These are phyloP conservation scores for Craspedostauros australis DNA, from an alignment of 108 stramenopile genomes.

Conservation along the genomic window DNA sequence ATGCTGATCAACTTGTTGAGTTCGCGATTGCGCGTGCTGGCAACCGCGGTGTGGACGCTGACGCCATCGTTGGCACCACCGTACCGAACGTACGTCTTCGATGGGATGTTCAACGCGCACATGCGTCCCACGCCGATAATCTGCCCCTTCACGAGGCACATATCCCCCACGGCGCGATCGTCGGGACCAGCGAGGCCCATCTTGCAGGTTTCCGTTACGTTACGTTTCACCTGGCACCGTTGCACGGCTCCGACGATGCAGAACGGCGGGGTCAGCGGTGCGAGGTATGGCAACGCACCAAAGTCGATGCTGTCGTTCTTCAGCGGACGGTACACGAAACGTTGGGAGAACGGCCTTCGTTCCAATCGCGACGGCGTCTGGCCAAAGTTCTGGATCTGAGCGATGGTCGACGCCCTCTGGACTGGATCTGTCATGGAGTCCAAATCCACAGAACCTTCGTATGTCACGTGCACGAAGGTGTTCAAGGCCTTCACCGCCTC, in stretches of 20 bases:
- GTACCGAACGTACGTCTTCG: slow-evolving; percentile 73
- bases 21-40: slow-evolving; percentile 62
- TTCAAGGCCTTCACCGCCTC: slow-evolving; percentile 86
- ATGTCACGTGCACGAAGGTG: slow-evolving; percentile 96
- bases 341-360: slow-evolving; percentile 64
- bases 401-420: slow-evolving; percentile 86
- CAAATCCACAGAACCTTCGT: slow-evolving; percentile 94
- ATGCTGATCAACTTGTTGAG: slow-evolving; percentile 81
- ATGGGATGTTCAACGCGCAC: slow-evolving; percentile 63
- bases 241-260: slow-evolving; percentile 92
- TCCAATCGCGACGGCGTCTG: slow-evolving; percentile 93
- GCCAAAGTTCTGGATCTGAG: slow-evolving; percentile 97
- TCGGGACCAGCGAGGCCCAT: slow-evolving; percentile 61
- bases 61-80: slow-evolving; percentile 80
- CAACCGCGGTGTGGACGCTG: slow-evolving; percentile 68
- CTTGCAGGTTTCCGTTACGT: slow-evolving; percentile 52
- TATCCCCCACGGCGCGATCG: slow-evolving; percentile 79
- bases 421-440: slow-evolving; percentile 84
- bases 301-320: slow-evolving; percentile 77
- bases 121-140: slow-evolving; percentile 72
- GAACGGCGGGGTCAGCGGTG: slow-evolving; percentile 87
- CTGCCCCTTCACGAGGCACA: slow-evolving; percentile 75
- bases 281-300: slow-evolving; percentile 70
- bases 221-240: slow-evolving; percentile 51
- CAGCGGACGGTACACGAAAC: slow-evolving; percentile 36